phyloP scores from a whole-genome alignment of 2,329 filamentous ascomycete species.

The Hymenoscyphus occultus region DNA sequence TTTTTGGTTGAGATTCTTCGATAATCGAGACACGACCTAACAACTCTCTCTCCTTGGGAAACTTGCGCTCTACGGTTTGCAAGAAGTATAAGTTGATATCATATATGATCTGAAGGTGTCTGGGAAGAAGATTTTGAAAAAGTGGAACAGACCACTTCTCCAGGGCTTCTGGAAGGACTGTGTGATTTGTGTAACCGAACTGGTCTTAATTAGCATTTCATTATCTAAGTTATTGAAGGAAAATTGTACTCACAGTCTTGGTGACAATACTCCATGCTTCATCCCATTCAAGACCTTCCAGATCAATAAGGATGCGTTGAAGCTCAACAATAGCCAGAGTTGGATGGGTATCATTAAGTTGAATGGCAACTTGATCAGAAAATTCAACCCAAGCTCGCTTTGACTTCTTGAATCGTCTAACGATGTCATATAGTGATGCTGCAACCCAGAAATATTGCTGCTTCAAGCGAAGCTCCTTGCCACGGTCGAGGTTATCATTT shows the following conservation, averaged over 20 bases:
- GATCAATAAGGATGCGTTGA: conserved; percentile 85
- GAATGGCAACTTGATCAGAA: conserved; percentile 91
- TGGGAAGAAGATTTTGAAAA: conserved; percentile 86
- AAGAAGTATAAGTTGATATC: conserved; percentile 96
- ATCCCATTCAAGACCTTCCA: conserved; percentile 91
- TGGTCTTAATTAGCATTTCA: conserved; percentile 18
- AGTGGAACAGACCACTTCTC: conserved; percentile 98
- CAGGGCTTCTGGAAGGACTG: conserved; percentile 90
- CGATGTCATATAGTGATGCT: conserved; percentile 92
- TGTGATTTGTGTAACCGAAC: conserved; percentile 98
- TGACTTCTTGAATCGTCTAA: conserved; percentile 96
- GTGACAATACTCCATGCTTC: conserved; percentile 82
- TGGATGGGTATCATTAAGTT: conserved; percentile 96
- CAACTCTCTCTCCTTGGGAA: conserved; percentile 85
- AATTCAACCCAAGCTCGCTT: conserved; percentile 90
- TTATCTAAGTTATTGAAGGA: neutral
- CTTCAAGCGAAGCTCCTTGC: conserved; percentile 96
- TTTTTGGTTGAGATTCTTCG: conserved; percentile 94
- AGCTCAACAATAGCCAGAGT: conserved; percentile 95
- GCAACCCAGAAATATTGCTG: conserved; percentile 99
- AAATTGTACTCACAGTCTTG: conserved; percentile 51
- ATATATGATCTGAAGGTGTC: conserved; percentile 95
- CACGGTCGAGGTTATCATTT: conserved; percentile 93
- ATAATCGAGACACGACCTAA: conserved; percentile 91
- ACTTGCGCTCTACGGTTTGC: conserved; percentile 83